These are phyloP conservation scores for Neurospora pannonica DNA, from an alignment of 495 filamentous ascomycete genomes.

Conservation along the genomic window DNA sequence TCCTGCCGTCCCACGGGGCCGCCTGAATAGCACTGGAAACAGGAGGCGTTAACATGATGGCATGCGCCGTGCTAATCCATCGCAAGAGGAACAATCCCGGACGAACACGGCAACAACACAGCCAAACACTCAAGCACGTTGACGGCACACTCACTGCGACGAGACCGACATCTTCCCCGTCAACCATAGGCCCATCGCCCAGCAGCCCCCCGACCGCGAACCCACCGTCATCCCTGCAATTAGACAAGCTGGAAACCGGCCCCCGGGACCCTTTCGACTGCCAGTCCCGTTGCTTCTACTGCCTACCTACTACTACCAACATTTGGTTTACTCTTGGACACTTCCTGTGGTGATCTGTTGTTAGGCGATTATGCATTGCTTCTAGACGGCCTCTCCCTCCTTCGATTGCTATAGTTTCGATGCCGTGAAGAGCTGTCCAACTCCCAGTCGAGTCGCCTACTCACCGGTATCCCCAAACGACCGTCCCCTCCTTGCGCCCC, in stretches of 20 bases:
- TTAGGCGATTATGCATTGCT: conserved; percentile 4
- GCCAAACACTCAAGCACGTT: not conserved
- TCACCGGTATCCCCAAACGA: not conserved
- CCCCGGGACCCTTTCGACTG: not conserved
- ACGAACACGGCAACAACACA: not conserved
- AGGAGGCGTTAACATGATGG: not conserved
- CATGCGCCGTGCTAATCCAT: not conserved
- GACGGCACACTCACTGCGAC: not conserved
- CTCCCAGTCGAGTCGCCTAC: not conserved
- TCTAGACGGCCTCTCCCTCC: not conserved
- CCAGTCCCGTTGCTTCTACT: not conserved
- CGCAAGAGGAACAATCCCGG: not conserved
- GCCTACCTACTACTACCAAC: conserved; percentile 8
- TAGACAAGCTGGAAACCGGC: conserved; percentile 4
- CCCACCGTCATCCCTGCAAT: conserved; percentile 4
- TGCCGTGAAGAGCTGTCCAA: conserved; percentile 4
- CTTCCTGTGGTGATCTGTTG: conserved; percentile 3
- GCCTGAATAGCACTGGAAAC: not conserved
- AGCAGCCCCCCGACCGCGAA: conserved; percentile 1
- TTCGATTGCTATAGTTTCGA: not conserved
- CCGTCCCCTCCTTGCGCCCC: not conserved
- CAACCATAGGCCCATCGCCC: not conserved
- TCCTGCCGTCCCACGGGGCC: not conserved
- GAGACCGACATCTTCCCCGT: not conserved
- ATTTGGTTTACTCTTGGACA: conserved; percentile 4